These are phyloP conservation scores for Meira miltonrushii DNA, from an alignment of 1,284 basidiomycete genomes.

Conservation along the genomic window DNA sequence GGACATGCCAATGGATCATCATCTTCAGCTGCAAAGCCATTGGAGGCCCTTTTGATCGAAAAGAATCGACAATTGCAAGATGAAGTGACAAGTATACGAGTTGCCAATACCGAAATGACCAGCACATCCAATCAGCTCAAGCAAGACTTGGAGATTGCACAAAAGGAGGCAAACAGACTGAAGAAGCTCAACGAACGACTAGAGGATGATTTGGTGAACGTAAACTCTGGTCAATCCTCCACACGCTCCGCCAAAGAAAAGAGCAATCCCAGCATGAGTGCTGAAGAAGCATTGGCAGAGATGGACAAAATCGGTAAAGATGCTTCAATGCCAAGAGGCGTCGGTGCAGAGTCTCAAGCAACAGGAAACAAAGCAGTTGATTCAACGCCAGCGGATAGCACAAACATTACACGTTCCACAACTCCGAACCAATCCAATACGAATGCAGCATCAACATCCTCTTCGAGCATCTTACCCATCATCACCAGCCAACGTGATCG, in stretches of 20 bases:
- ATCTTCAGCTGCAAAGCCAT: slow-evolving; percentile 69
- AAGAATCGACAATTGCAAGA: slow-evolving; percentile 94
- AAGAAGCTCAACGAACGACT: slow-evolving; percentile 76
- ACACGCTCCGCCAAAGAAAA: slow-evolving; percentile 1
- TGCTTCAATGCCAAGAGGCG: background rate
- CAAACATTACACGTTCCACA: slow-evolving; percentile 6
- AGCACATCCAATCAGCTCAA: slow-evolving; percentile 52
- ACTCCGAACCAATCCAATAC: slow-evolving; percentile 8
- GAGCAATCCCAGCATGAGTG: slow-evolving; percentile 3
- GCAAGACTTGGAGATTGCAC: slow-evolving; percentile 61
- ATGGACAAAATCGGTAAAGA: slow-evolving; percentile 15
- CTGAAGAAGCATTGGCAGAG: slow-evolving; percentile 18
- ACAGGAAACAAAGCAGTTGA: background rate
- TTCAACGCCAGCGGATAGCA: background rate
- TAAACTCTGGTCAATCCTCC: slow-evolving; percentile 48
- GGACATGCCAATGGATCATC: slow-evolving; percentile 37
- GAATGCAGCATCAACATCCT: slow-evolving; percentile 5
- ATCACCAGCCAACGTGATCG: slow-evolving; percentile 93
- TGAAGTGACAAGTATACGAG: slow-evolving; percentile 83
- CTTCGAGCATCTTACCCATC: slow-evolving; percentile 57
- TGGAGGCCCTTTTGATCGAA: slow-evolving; percentile 81
- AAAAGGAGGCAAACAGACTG: slow-evolving; percentile 70
- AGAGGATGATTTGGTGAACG: slow-evolving; percentile 77
- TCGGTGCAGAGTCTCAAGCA: background rate
- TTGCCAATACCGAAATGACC: slow-evolving; percentile 56